These are phyloP conservation scores for Lumnitzera littorea DNA, from an alignment of 345 rosid species.

Conservation along the genomic window DNA sequence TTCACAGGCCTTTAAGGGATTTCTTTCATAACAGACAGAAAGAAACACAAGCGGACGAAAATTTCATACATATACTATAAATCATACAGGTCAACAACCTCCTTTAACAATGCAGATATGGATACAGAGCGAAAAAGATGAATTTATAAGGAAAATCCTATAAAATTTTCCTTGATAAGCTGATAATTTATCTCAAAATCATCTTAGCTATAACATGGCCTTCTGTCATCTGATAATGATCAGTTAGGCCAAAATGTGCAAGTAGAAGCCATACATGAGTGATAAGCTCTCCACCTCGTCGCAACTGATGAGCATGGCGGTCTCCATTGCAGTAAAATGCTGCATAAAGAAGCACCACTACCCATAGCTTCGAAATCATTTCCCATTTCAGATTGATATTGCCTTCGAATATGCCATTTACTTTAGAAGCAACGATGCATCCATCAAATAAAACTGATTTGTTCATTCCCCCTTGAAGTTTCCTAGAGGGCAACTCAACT, in stretches of 20 bases:
- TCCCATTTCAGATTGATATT: neutral
- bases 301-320: slow-evolving; percentile 35
- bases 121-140: no score
- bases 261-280: slow-evolving; percentile 45
- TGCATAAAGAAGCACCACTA: slow-evolving; percentile 11
- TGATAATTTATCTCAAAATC: neutral
- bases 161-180: no score
- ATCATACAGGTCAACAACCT: no score
- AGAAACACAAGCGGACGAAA: no score
- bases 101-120: no score
- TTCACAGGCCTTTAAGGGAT: no score
- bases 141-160: no score
- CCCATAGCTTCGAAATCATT: slow-evolving; percentile 15
- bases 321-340: slow-evolving; percentile 17
- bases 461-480: slow-evolving; percentile 20
- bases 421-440: slow-evolving; percentile 9
- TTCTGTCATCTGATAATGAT: slow-evolving; percentile 29
- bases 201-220: slow-evolving; percentile 36
- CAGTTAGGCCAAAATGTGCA: slow-evolving; percentile 53
- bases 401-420: neutral
- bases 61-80: no score
- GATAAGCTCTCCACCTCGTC: slow-evolving; percentile 52
- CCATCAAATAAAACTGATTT: slow-evolving; percentile 23
- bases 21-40: no score
- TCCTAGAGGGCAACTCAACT: slow-evolving; percentile 1